Percentiles rank a stretch among this genome's conserved stretches.
These are phyloP conservation scores for Citrus sp. DNA, from an alignment of 345 rosid species.

Conservation along the genomic window DNA sequence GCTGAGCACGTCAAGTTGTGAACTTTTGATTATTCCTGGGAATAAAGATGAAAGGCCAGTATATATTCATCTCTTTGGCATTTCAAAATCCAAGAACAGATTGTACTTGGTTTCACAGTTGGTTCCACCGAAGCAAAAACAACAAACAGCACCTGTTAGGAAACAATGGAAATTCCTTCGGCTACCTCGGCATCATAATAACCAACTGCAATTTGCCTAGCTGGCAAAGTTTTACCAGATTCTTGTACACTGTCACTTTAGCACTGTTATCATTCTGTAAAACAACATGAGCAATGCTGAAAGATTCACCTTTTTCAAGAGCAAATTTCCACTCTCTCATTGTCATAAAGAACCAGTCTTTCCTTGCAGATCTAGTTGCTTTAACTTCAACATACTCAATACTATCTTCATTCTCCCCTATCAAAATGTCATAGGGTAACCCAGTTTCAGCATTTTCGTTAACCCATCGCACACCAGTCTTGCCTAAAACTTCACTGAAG, in stretches of 20 bases:
- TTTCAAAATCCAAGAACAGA: background rate
- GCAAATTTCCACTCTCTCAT: slow-evolving; percentile 88
- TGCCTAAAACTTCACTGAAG: slow-evolving; percentile 36
- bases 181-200: slow-evolving; percentile 61
- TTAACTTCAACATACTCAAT: slow-evolving; percentile 75
- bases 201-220: slow-evolving; percentile 61
- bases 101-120: background rate
- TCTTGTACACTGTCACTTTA: slow-evolving; percentile 42
- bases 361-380: slow-evolving; percentile 64
- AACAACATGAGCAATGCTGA: slow-evolving; percentile 58
- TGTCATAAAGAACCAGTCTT: slow-evolving; percentile 79
- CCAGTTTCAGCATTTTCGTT: slow-evolving; percentile 75
- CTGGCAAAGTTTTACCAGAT: slow-evolving; percentile 73
- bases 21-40: background rate
- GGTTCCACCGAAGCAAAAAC: background rate
- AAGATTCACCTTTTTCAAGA: slow-evolving; percentile 51
- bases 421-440: slow-evolving; percentile 68
- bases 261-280: slow-evolving; percentile 50
- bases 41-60: background rate
- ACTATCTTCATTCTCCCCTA: slow-evolving; percentile 33
- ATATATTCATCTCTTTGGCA: background rate
- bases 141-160: background rate
- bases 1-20: background rate
- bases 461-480: slow-evolving; percentile 62
- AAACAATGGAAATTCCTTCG: slow-evolving; percentile 16